Conservation (phyloP, 2,329 filamentous ascomycete genomes). For the Phyllosticta capitalensis region DNA sequence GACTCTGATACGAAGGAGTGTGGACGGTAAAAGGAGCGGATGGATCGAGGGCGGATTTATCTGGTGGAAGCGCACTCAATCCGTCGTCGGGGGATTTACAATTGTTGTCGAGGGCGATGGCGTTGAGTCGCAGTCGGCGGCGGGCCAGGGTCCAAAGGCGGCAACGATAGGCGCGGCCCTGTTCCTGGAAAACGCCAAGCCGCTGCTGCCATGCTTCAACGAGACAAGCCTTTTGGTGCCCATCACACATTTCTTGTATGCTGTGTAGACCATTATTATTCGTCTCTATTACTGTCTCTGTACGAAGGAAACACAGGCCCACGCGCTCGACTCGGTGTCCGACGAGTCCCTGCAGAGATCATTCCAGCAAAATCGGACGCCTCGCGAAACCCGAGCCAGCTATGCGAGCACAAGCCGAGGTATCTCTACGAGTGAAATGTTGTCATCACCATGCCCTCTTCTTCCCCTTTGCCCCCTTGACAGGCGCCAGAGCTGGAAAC, state of each 20-base stretch:
- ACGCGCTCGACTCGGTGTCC: no score
- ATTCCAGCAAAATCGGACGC: no score
- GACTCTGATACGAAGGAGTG: neutral
- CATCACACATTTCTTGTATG: no score
- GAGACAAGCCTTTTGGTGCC: no score
- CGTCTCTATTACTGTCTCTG: no score
- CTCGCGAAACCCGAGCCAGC: no score
- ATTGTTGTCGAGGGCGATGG: no score
- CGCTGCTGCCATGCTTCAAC: no score
- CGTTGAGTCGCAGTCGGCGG: constrained; percentile 1
- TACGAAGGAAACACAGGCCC: no score
- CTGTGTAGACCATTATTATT: no score
- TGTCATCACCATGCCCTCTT: constrained; percentile 4
- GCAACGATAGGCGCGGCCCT: neutral
- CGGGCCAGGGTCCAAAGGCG: constrained; percentile 3
- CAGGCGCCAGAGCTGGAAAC: constrained; percentile 7
- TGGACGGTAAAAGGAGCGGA: neutral
- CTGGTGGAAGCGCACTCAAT: neutral
- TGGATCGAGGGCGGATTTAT: neutral
- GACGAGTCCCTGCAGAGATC: no score
- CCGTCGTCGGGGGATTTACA: constrained; percentile 5
- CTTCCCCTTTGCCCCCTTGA: constrained; percentile 4
- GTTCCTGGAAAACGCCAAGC: neutral
- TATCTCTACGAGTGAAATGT: neutral
- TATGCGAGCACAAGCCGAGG: neutral